Evolutionary conservation across 108 stramenopile genomes (phyloP).

Genomic region (Thalassiosira profunda): DNA sequence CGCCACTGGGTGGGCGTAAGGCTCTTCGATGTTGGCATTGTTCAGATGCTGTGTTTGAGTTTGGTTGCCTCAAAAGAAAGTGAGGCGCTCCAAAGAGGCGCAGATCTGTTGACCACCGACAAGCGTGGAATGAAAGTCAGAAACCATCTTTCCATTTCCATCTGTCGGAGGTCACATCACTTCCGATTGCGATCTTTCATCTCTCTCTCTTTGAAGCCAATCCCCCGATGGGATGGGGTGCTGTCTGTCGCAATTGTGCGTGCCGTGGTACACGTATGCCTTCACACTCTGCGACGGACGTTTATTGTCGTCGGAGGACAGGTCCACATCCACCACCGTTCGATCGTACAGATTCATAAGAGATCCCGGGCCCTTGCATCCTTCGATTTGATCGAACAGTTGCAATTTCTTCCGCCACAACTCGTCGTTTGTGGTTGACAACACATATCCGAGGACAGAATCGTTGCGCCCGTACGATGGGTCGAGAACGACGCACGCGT

Average conservation of each 20-base stretch:
- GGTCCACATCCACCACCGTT: constrained; percentile 10
- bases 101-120: no score
- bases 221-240: not conserved
- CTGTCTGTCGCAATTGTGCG: not conserved
- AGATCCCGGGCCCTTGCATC: not conserved
- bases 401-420: not conserved
- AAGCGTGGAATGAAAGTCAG: no score
- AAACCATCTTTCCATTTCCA: no score
- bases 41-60: no score
- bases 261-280: constrained; percentile 4
- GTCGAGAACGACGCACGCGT: constrained; percentile 10
- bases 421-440: not conserved
- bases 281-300: not conserved
- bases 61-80: no score
- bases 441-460: not conserved
- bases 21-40: no score
- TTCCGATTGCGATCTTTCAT: no score
- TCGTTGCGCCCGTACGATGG: not conserved
- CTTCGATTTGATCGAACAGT: constrained; percentile 10
- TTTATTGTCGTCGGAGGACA: no score
- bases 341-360: constrained; percentile 7
- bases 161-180: no score
- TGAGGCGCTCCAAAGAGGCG: no score
- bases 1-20: no score
- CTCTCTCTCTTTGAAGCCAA: no score